A percentile compares a stretch with the other conserved stretches of the same genome.
Evolutionary conservation across 2,329 filamentous ascomycete species (phyloP).

Genomic region (Macrophomina tecta): DNA sequence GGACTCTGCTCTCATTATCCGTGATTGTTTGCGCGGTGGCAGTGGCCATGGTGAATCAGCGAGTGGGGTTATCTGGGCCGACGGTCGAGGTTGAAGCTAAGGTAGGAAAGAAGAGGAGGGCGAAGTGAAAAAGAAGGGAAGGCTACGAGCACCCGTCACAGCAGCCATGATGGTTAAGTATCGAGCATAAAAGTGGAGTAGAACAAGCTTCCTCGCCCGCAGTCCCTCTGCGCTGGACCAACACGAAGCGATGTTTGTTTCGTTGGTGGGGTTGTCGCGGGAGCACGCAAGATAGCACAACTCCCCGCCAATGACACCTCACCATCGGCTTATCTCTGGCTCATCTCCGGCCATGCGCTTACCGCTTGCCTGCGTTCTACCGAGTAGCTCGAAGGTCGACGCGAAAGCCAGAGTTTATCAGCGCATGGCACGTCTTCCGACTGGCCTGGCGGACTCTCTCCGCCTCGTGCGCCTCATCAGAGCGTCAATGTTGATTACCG

Average conservation of each 20-base stretch:
- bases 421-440: not conserved
- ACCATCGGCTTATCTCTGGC: conserved; percentile 12
- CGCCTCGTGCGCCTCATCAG: not conserved
- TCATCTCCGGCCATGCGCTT: not conserved
- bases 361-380: not conserved
- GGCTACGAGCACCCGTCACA: no score
- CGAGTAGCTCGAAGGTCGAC: conserved; percentile 7
- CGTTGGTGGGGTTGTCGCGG: conserved; percentile 1
- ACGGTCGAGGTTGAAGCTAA: not conserved
- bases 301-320: not conserved
- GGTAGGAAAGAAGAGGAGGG: not conserved
- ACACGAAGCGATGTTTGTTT: conserved; percentile 13
- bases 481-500: not conserved
- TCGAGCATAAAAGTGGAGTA: not conserved
- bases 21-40: not conserved
- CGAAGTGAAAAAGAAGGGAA: not conserved
- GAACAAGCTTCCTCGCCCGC: not conserved
- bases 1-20: not conserved
- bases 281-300: conserved; percentile 23
- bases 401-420: not conserved
- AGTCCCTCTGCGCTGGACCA: not conserved
- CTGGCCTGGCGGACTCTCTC: not conserved
- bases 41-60: not conserved
- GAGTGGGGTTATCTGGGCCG: conserved; percentile 5
- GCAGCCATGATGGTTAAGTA: conserved; percentile 3